Base-by-base conservation (phyloP, 805 yeast genomes). In the Kodamaea jinghongensis region DNA sequence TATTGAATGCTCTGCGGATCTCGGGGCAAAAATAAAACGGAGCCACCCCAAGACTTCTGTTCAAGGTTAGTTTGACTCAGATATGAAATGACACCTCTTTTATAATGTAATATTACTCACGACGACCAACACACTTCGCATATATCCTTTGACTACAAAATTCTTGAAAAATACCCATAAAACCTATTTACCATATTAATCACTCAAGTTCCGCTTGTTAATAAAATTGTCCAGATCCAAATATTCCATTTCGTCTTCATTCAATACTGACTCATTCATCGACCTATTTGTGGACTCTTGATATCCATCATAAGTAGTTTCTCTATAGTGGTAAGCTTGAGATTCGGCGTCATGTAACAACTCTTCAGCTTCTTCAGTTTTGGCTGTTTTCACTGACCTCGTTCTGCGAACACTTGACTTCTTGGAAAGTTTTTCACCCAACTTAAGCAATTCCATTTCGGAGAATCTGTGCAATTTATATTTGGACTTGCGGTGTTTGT, bases 341-440 rank as follows among this genome's bases (percentile, higher is more conserved):
- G 34, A 37, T 4, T 13, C 31, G 13, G 26, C 12, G 12, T 35
- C 38, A 11, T 35, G 26, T 25, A 26, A 23, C 8, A 26, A 17
- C 17, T 16, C 38, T 29, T 32, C 34, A 20, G 17, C 20, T n/a
- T 17, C 31, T 4, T 29, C 12, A 11, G 30, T 7, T 13, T 29
- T 10, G 4, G 15, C 29, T 8, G 5, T 8, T 20, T 20, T 32
- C 26, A 15, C n/a, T 17, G 47, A 31, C 29, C 40, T 45, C 23
- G 38, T 45, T 10, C 46, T 41, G 7, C 70, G 53, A 3, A 63
- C 67, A 3, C 71, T 58, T 4, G 60, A 42, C 25, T 60, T 63
- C 33, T 56, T 51, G 1, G 71, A 55, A 34, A 69, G 50, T 22
- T 64, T 54, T 37, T 61, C 64, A 2, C 74, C 71, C 34, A 69